Conservation (phyloP, 2,329 filamentous ascomycete genomes). For the Clarireedia hainanense region DNA sequence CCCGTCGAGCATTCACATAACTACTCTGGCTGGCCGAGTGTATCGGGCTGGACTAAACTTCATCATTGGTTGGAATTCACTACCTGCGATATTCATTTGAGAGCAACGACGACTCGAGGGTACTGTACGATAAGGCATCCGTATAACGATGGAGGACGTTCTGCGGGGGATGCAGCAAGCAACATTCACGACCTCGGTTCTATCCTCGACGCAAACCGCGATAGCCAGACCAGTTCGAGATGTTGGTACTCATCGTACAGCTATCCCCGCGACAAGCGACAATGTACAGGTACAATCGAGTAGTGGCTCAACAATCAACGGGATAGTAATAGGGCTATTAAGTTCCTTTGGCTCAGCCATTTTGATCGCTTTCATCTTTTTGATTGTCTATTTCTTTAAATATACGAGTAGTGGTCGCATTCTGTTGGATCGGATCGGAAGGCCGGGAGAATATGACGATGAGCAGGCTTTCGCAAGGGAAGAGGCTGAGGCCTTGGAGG, state of each 20-base stretch:
- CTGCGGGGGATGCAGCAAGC: conserved; percentile 17
- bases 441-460: conserved; percentile 95
- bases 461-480: conserved; percentile 91
- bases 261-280: neutral
- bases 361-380: conserved; percentile 70
- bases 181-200: conserved; percentile 18
- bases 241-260: neutral
- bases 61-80: neutral
- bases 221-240: conserved; percentile 5
- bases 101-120: neutral
- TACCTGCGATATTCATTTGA: too few species aligned
- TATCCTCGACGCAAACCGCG: conserved; percentile 8
- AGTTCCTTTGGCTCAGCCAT: conserved; percentile 90
- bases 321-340: conserved; percentile 88
- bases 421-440: conserved; percentile 83
- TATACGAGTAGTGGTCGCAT: conserved; percentile 85
- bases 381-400: conserved; percentile 86
- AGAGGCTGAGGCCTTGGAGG: conserved; percentile 88
- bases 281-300: neutral
- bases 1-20: neutral
- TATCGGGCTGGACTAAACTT: conserved; percentile 2
- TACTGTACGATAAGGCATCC: conserved; percentile 4
- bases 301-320: conserved; percentile 45
- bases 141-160: conserved; percentile 15
- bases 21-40: conserved; percentile 8